phyloP scores from a whole-genome alignment of 2,329 filamentous ascomycete species.

The Penicillium freii region DNA sequence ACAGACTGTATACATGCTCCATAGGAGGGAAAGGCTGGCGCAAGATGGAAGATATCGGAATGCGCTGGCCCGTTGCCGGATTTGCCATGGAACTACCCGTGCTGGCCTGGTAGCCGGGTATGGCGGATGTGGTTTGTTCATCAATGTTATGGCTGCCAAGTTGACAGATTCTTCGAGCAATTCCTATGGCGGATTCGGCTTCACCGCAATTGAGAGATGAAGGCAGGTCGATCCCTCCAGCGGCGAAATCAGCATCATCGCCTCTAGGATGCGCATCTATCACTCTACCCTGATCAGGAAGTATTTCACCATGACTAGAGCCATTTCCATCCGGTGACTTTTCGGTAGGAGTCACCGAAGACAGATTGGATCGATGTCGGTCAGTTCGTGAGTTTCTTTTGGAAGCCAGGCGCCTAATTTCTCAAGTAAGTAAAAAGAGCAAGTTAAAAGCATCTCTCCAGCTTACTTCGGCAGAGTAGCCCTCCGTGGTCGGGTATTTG shows the following conservation, averaged over 20 bases:
- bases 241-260: not conserved
- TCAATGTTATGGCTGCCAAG: slow-evolving; percentile 29
- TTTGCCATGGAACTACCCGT: slow-evolving; percentile 5
- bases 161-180: slow-evolving; percentile 34
- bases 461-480: slow-evolving; percentile 13
- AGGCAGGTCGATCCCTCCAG: not conserved
- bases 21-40: slow-evolving; percentile 31
- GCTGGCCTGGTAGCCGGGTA: slow-evolving; percentile 31
- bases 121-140: slow-evolving; percentile 35
- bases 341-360: not conserved
- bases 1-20: slow-evolving; percentile 29
- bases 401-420: not conserved
- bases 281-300: not conserved
- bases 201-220: slow-evolving; percentile 25
- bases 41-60: slow-evolving; percentile 29
- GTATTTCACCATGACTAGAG: not conserved
- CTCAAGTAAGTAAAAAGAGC: not conserved
- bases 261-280: not conserved
- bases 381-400: not conserved
- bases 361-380: not conserved
- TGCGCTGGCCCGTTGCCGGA: slow-evolving; percentile 18
- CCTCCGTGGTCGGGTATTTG: slow-evolving; percentile 1
- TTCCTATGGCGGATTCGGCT: slow-evolving; percentile 38
- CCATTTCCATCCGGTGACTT: not conserved
- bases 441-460: not conserved